Conservation (phyloP, 192 early-diverging fungal species). For the Podochytrium sp. region DNA sequence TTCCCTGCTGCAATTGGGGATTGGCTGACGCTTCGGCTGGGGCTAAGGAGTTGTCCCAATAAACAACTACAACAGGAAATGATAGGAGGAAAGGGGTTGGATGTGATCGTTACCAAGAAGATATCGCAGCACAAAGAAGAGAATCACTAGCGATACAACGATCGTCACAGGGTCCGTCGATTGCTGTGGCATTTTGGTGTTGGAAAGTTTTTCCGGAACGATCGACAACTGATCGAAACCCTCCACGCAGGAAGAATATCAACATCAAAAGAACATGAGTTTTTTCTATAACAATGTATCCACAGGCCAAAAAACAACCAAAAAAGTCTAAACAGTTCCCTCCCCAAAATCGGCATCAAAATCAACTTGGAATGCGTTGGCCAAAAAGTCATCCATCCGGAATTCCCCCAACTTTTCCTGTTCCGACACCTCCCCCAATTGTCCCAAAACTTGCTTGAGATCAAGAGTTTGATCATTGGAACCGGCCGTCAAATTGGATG, state of each 20-base stretch:
- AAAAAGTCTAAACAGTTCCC: too few relatives aligned
- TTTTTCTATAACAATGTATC: too few relatives aligned
- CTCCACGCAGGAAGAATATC: too few relatives aligned
- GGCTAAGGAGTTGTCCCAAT: too few relatives aligned
- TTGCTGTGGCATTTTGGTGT: neutral
- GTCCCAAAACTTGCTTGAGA: neutral
- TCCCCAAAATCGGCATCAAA: too few relatives aligned
- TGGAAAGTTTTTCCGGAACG: too few relatives aligned
- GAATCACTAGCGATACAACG: conserved; percentile 20
- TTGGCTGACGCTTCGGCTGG: neutral
- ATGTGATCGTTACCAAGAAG: conserved; percentile 13
- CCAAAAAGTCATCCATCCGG: neutral
- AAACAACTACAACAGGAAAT: too few relatives aligned
- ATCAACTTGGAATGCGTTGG: neutral
- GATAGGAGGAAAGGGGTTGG: neutral
- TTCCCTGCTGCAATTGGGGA: neutral
- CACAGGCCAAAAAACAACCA: too few relatives aligned
- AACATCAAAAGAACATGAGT: too few relatives aligned
- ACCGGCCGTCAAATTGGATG: neutral
- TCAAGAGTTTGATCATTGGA: too few relatives aligned
- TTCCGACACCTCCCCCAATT: neutral
- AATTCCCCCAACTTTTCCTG: neutral
- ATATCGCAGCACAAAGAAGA: conserved; percentile 29
- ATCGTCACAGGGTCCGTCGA: conserved; percentile 19
- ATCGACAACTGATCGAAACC: too few relatives aligned